A percentile compares a stretch with the other conserved stretches of the same genome.
Conservation (phyloP, 306 rosid species). For the Prunus kanzakura region DNA sequence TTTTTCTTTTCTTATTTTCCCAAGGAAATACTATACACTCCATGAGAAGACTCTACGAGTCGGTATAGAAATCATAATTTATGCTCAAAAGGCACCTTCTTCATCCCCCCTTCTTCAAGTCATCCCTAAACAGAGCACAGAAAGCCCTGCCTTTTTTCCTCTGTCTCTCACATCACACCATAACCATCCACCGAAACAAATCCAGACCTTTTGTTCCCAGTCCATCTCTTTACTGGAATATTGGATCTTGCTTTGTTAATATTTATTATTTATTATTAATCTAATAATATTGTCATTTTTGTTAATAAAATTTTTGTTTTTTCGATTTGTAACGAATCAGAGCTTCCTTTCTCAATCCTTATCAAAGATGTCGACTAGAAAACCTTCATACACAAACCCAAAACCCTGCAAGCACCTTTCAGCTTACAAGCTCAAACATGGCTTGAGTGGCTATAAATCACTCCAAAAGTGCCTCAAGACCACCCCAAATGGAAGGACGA, state of each 20-base stretch:
- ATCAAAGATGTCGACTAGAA: constrained; percentile 48
- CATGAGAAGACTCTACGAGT: not conserved
- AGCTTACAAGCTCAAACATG: constrained; percentile 77
- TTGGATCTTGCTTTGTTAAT: not conserved
- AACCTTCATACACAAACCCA: constrained; percentile 64
- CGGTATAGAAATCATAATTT: not conserved
- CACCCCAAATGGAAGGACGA: constrained; percentile 60
- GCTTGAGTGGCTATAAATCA: constrained; percentile 63
- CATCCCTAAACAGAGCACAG: not conserved
- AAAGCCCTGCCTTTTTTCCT: not conserved
- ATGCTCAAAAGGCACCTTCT: not conserved
- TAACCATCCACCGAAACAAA: not conserved
- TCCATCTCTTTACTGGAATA: not conserved
- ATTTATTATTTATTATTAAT: not conserved
- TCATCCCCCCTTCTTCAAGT: not conserved
- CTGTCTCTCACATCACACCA: not conserved
- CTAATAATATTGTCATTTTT: not conserved
- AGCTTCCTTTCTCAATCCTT: constrained; percentile 20
- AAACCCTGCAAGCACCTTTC: constrained; percentile 71
- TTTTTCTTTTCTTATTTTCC: not conserved
- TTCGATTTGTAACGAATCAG: constrained; percentile 23
- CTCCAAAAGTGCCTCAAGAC: constrained; percentile 57
- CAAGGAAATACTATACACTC: not conserved
- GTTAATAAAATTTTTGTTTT: constrained; percentile 3
- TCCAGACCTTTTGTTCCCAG: not conserved